Conservation (phyloP, 2,329 filamentous ascomycete genomes). For the Ascochyta pisi region DNA sequence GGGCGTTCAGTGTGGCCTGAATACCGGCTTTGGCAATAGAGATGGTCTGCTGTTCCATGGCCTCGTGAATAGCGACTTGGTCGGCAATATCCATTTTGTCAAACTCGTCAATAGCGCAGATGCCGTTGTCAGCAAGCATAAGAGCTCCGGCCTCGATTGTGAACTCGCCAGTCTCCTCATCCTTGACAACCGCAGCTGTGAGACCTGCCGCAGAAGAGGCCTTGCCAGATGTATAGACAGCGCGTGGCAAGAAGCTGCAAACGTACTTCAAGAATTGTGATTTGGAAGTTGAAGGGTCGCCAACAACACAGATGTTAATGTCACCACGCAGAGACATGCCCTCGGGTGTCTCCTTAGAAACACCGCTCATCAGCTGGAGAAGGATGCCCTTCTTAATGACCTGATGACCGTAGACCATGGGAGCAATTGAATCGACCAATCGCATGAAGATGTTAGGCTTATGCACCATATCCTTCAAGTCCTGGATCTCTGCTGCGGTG, state of each 20-base stretch:
- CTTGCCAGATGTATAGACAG: conserved; percentile 97
- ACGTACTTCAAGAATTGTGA: conserved; percentile 99
- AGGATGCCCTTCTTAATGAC: conserved; percentile 97
- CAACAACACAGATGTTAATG: conserved; percentile 98
- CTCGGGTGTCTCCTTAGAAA: conserved; percentile 88
- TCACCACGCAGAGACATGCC: conserved; percentile 96
- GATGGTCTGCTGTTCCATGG: conserved; percentile 99
- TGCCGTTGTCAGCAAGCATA: conserved; percentile 95
- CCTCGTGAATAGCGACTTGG: conserved; percentile 98
- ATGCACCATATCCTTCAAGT: conserved; percentile 91
- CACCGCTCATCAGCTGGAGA: conserved; percentile 93
- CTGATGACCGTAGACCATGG: conserved; percentile 96
- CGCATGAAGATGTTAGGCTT: conserved; percentile 93
- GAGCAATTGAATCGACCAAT: conserved; percentile 90
- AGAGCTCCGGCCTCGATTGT: conserved; percentile 98
- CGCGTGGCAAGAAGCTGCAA: conserved; percentile 93
- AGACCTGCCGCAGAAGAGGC: conserved; percentile 97
- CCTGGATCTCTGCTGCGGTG: conserved; percentile 85
- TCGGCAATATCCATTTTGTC: conserved; percentile 99
- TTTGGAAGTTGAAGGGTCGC: conserved; percentile 95
- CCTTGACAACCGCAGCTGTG: conserved; percentile 95
- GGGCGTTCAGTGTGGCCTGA: conserved; percentile 93
- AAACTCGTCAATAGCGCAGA: conserved; percentile 98
- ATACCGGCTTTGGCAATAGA: conserved; percentile 99
- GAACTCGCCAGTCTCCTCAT: conserved; percentile 97